Evolutionary conservation across 768 basidiomycete species (phyloP), one percentile per base, ranked within the genome.

Genomic region (Rhizopogon rudus): DNA sequence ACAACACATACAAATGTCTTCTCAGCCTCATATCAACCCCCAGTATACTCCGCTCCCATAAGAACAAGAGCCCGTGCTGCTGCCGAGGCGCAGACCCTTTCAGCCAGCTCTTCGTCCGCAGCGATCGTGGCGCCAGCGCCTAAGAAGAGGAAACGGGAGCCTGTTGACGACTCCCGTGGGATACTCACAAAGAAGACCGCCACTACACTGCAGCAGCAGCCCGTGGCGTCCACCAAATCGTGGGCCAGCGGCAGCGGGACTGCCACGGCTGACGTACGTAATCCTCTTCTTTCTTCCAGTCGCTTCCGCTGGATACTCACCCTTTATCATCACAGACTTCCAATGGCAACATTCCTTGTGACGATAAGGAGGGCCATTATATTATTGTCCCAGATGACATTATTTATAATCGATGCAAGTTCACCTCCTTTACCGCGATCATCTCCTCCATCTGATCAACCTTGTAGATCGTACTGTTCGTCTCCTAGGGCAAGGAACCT

Each of bases 301-400:
- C 54, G 41, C 31, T 42, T 41, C 40, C 52, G 59, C 61, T 60
- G 60, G 65, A 57, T 68, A 62, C 63, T 65, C 59, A 65, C 61
- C 60, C 61, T 63, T 59, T 25, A 25, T 25, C 66, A 55, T 60
- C 53, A 17, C 71, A 87, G 84, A 76, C 82, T 60, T 80, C 85
- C 60, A 90, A 87, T 67, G 81, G 76, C 16, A 73, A 81, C 58
- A 77, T 83, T 49, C 75, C 90, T 53, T 97, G 93, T 75, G 94
- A 97, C 70, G 97, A 99, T 77, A 91, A 96, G 73, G 97, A 99
- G 68, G 97, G 97, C 13, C 97, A 99, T 75, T 99, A 95, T 72
- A 95, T 98, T 65, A 91, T 98, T 68, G 84, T 87, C 57, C 84
- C 88, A 51, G 91, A 93, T 71, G 95, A 94, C 73, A 79, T 93